phyloP scores from a whole-genome alignment of 192 early-diverging fungal genomes.

The Backusella circina region DNA sequence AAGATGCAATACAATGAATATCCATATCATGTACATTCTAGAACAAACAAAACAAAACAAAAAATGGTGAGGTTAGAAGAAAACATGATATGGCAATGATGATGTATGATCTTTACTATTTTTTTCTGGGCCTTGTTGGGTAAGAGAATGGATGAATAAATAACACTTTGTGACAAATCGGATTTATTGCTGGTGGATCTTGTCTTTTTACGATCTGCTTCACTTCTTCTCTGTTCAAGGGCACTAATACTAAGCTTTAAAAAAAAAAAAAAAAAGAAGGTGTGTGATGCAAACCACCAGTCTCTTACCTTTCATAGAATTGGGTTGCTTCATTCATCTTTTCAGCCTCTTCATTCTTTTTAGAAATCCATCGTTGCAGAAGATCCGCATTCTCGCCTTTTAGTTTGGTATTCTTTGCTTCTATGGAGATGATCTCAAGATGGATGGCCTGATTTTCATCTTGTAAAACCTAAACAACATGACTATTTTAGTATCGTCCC shows the following conservation, averaged over 20 bases:
- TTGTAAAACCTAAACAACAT: constrained; percentile 63
- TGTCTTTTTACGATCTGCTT: neutral
- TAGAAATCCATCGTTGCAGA: constrained; percentile 88
- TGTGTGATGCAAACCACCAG: too few relatives aligned
- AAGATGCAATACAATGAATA: constrained; percentile 76
- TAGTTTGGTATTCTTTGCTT: constrained; percentile 62
- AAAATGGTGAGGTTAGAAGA: too few relatives aligned
- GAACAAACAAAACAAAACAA: neutral
- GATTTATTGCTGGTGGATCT: neutral
- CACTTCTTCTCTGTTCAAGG: neutral
- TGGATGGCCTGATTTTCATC: constrained; percentile 90
- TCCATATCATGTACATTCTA: constrained; percentile 74
- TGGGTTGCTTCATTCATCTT: constrained; percentile 92
- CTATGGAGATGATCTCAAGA: constrained; percentile 80
- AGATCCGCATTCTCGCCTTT: constrained; percentile 84
- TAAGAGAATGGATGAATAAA: constrained; percentile 19
- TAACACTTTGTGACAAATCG: neutral
- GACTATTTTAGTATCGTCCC: neutral
- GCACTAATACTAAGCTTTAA: neutral
- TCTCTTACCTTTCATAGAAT: constrained; percentile 80
- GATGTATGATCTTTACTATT: constrained; percentile 31
- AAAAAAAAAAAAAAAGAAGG: too few relatives aligned
- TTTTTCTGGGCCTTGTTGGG: constrained; percentile 40
- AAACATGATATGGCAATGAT: too few relatives aligned
- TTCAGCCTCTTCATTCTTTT: constrained; percentile 85